Percentiles rank a stretch among this genome's conserved stretches.
These are phyloP conservation scores for Marasmius fiardii DNA, from an alignment of 1,284 basidiomycete species.

Conservation along the genomic window DNA sequence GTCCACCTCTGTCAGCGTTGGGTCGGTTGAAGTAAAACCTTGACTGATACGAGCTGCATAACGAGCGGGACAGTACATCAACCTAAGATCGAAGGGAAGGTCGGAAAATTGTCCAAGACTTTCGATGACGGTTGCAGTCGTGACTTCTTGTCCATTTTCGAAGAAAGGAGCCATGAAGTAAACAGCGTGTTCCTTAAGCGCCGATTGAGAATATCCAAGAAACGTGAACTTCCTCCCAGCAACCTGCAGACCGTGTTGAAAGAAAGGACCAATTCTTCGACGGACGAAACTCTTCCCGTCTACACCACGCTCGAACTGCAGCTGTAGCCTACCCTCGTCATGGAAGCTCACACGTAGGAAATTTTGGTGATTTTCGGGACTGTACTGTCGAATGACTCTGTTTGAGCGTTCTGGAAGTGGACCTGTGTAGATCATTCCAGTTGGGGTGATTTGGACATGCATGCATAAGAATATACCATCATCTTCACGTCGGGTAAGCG, in stretches of 20 bases:
- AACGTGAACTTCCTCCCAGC: constrained; percentile 52
- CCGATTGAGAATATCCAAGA: constrained; percentile 55
- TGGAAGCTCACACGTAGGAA: constrained; percentile 66
- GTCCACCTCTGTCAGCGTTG: constrained; percentile 47
- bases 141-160: constrained; percentile 27
- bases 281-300: constrained; percentile 44
- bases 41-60: constrained; percentile 71
- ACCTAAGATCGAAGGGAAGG: constrained; percentile 36
- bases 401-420: constrained; percentile 66
- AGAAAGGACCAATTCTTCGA: constrained; percentile 36
- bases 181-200: constrained; percentile 47
- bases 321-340: constrained; percentile 50
- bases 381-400: constrained; percentile 54
- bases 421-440: constrained; percentile 53
- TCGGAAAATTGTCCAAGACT: constrained; percentile 52
- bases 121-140: constrained; percentile 45
- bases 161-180: constrained; percentile 49
- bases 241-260: constrained; percentile 43
- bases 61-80: constrained; percentile 63
- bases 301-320: constrained; percentile 49
- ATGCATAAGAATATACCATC: constrained; percentile 49
- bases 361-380: constrained; percentile 39
- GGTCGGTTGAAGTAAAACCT: constrained; percentile 71
- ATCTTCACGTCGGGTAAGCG: constrained; percentile 25
- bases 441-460: constrained; percentile 59